Conservation (phyloP, 2,329 filamentous ascomycete genomes). For the Cladophialophora exuberans region DNA sequence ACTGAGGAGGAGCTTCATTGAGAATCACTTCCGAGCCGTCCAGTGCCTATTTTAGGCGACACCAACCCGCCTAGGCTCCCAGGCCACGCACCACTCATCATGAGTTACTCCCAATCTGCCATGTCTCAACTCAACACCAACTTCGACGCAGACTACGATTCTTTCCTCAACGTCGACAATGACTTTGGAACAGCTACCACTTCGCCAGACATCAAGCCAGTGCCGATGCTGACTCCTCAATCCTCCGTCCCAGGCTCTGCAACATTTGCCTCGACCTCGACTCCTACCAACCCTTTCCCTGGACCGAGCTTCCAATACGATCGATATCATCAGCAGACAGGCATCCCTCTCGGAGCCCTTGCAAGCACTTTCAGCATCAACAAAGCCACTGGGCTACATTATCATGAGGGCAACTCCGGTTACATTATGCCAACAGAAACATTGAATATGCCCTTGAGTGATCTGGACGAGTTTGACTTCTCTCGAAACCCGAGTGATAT, state of each 20-base stretch:
- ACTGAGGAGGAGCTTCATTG: not conserved
- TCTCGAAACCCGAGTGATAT: constrained; percentile 62
- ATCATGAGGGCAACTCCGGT: constrained; percentile 40
- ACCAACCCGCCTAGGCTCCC: constrained; percentile 18
- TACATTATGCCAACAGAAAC: constrained; percentile 47
- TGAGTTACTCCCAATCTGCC: constrained; percentile 18
- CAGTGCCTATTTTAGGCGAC: constrained; percentile 28
- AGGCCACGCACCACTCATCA: constrained; percentile 22
- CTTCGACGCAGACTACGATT: constrained; percentile 51
- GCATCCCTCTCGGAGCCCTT: constrained; percentile 82
- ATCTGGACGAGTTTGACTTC: constrained; percentile 65
- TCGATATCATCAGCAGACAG: constrained; percentile 93
- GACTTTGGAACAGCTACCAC: constrained; percentile 40
- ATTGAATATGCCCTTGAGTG: constrained; percentile 37
- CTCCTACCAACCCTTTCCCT: constrained; percentile 65
- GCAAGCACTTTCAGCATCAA: constrained; percentile 79
- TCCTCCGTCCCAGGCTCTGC: constrained; percentile 43
- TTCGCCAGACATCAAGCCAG: constrained; percentile 37
- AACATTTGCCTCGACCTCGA: constrained; percentile 43
- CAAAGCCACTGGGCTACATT: constrained; percentile 53
- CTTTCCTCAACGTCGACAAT: constrained; percentile 51
- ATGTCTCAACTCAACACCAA: constrained; percentile 37
- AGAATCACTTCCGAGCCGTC: not conserved
- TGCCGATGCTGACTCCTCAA: constrained; percentile 42
- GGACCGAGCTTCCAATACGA: constrained; percentile 94